Evolutionary conservation across 2,329 filamentous ascomycete species (phyloP), one percentile per base, ranked within the genome.

Genomic region (Aureobasidium sp.): DNA sequence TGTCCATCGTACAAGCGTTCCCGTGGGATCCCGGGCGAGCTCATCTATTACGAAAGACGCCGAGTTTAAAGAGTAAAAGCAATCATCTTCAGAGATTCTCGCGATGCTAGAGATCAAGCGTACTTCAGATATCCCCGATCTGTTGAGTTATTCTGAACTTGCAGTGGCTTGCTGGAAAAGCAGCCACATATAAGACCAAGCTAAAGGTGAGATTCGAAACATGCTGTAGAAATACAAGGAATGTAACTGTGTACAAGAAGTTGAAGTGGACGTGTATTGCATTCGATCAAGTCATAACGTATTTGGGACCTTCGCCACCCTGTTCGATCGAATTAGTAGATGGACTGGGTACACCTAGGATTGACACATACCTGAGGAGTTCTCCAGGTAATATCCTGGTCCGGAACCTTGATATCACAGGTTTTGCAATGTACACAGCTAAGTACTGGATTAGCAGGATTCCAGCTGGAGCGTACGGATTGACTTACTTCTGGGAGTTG

Each of bases 361-460:
- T 10, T 13, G 37, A 30, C 21, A n/a, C 58, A 27, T 53, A 57
- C 92, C 73, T 97, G 91, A 7, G 94, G 94, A 36, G 94, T 94
- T 68, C 91, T 85, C 91, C 91, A 74, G 42, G 63, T 97, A 76
- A 99, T 97, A 72, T 97, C 94, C 78, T 99, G 94, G 65, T 87
- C 85, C 8, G 94, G 94, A 16, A 91, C 93, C 79, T 99, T 99
- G 79, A 99, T 99, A 75, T 99, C 94, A 74, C 94, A 99, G 15
- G 94, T 99, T 83, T 99, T 99, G 83, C 94, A 99, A 77, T 99
- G 94, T 66, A 99, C 96, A 74, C 94, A 99, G 77, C 92, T 96
- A 68, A 44, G 27, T 21, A 44, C 11, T 4, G 16, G 54, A 72
- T 73, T 71, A 77, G 70, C 45, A 27, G 15, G 6, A 21, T 39